These are phyloP conservation scores for Musa balbisiana DNA, from an alignment of 202 grass and related monocot genomes.

Conservation along the genomic window DNA sequence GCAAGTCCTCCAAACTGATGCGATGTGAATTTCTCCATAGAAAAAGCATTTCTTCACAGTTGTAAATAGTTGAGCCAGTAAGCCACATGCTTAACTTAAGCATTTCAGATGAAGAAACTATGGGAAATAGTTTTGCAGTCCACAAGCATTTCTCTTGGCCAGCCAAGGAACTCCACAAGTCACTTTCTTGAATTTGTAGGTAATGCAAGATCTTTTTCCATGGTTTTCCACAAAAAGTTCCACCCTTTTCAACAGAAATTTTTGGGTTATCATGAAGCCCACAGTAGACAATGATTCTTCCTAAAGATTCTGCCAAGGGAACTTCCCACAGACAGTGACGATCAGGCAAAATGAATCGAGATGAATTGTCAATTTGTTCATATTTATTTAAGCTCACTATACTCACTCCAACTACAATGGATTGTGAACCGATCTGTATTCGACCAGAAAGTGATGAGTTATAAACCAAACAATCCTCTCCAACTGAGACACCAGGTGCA, in stretches of 20 bases:
- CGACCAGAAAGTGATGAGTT: conserved; percentile 70
- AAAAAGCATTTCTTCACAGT: conserved; percentile 35
- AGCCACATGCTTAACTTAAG: conserved; percentile 73
- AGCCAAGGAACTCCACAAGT: conserved; percentile 46
- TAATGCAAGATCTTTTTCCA: conserved; percentile 70
- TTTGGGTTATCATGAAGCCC: conserved; percentile 93
- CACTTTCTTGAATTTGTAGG: conserved; percentile 58
- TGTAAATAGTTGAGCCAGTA: conserved; percentile 41
- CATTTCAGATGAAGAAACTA: conserved; percentile 60
- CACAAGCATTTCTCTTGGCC: conserved; percentile 68
- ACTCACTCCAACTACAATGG: conserved; percentile 75
- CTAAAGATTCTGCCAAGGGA: conserved; percentile 54
- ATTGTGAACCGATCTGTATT: conserved; percentile 75
- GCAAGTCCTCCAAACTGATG: conserved; percentile 82
- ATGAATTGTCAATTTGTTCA: conserved; percentile 22
- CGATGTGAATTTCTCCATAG: conserved; percentile 63
- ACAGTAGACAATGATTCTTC: conserved; percentile 66
- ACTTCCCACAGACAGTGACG: conserved; percentile 94
- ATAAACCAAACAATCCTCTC: conserved; percentile 85
- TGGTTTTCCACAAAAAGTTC: conserved; percentile 86
- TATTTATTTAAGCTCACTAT: conserved; percentile 28
- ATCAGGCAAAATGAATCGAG: conserved; percentile 59
- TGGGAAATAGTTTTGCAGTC: conserved; percentile 78
- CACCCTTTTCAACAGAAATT: conserved; percentile 39
- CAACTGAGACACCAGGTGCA: conserved; percentile 57